A percentile compares a stretch with the other conserved stretches of the same genome.
Evolutionary conservation across 345 rosid species (phyloP).

Genomic region (Psidium friedrichsthalianum): DNA sequence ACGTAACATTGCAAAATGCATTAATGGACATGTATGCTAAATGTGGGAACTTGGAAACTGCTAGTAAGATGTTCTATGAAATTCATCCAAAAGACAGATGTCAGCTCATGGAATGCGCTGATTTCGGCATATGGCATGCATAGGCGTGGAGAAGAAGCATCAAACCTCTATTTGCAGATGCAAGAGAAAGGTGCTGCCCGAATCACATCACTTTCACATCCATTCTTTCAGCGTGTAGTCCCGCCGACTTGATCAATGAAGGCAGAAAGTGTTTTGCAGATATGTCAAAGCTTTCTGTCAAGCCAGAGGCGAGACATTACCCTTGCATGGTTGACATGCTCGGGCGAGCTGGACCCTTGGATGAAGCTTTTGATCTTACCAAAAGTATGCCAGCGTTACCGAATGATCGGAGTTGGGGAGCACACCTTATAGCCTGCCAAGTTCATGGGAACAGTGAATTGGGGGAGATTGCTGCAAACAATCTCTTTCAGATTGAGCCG

Average conservation of each 20-base stretch:
- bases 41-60: conserved; percentile 52
- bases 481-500: conserved; percentile 55
- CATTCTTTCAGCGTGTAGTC: conserved; percentile 64
- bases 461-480: conserved; percentile 49
- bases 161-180: conserved; percentile 42
- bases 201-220: conserved; percentile 57
- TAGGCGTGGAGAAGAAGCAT: conserved; percentile 56
- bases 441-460: conserved; percentile 55
- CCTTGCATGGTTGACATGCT: conserved; percentile 74
- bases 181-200: conserved; percentile 28
- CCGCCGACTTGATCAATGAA: conserved; percentile 56
- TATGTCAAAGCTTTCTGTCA: conserved; percentile 20
- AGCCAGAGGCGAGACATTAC: conserved; percentile 41
- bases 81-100: conserved; percentile 37
- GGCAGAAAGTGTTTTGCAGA: conserved; percentile 41
- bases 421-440: conserved; percentile 67
- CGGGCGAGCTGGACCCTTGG: conserved; percentile 62
- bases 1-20: conserved; percentile 47
- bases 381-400: conserved; percentile 42
- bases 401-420: conserved; percentile 54
- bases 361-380: conserved; percentile 46
- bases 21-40: conserved; percentile 72
- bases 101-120: conserved; percentile 68
- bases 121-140: conserved; percentile 71
- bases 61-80: conserved; percentile 36